These are phyloP conservation scores for Fusarium avenaceum DNA, from an alignment of 2,329 filamentous ascomycete species.

Conservation along the genomic window DNA sequence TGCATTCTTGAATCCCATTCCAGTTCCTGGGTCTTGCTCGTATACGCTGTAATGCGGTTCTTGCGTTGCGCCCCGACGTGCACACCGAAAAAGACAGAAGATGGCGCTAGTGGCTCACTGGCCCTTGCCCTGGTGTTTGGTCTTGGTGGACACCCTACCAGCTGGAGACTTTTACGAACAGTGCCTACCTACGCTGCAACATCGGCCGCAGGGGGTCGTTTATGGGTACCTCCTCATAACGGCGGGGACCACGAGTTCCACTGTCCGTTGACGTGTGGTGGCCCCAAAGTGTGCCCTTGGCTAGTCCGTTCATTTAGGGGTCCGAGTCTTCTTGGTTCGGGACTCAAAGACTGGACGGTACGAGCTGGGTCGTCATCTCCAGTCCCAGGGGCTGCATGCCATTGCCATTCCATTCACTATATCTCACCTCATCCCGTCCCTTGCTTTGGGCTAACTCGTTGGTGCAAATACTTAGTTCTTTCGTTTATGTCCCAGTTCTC, in stretches of 20 bases:
- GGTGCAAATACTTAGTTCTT: conserved; percentile 69
- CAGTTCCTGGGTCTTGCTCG: conserved; percentile 33
- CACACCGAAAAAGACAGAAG: conserved; percentile 9
- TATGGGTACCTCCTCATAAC: conserved; percentile 29
- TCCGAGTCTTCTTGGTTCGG: conserved; percentile 26
- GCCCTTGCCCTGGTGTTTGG: conserved; percentile 20
- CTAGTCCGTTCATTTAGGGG: conserved; percentile 28
- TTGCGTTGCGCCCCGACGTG: background rate
- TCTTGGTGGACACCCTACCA: conserved; percentile 13
- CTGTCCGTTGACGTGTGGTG: conserved; percentile 30
- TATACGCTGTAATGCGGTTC: conserved; percentile 13
- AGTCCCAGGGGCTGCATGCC: conserved; percentile 23
- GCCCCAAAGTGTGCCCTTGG: conserved; percentile 24
- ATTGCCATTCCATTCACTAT: conserved; percentile 34
- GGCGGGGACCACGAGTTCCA: conserved; percentile 33
- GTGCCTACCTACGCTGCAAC: conserved; percentile 28
- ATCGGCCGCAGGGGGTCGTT: conserved; percentile 31
- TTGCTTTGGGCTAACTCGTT: conserved; percentile 43
- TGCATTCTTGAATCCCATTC: conserved; percentile 44
- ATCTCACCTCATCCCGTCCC: conserved; percentile 46
- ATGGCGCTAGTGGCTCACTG: conserved; percentile 30
- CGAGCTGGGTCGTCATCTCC: conserved; percentile 7
- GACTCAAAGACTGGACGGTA: conserved; percentile 18
- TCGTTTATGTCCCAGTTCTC: conserved; percentile 91
- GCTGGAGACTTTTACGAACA: conserved; percentile 3